Conservation (phyloP, 805 yeast species). For the Schwanniomyces occidentalis region DNA sequence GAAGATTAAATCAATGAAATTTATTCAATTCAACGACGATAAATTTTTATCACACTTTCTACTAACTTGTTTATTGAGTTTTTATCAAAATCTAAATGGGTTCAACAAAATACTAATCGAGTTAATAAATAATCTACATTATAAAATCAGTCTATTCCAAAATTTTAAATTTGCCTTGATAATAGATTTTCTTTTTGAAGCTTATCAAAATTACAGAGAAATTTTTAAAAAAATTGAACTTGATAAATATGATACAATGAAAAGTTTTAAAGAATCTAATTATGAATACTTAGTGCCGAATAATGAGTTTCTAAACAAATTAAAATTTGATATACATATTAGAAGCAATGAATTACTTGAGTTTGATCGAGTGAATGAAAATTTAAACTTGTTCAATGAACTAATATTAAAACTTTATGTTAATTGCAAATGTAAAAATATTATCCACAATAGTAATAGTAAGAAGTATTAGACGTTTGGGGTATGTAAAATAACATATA, state of each 20-base stretch:
- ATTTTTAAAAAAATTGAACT: slow-evolving; percentile 8
- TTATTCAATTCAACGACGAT: neutral
- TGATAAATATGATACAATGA: slow-evolving; percentile 10
- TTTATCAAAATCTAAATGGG: slow-evolving; percentile 16
- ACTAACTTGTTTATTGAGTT: slow-evolving; percentile 6
- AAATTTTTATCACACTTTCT: slow-evolving; percentile 3
- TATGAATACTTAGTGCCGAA: slow-evolving; percentile 7
- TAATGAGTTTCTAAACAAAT: neutral
- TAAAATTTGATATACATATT: neutral
- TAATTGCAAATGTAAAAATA: slow-evolving; percentile 1
- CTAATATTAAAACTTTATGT: slow-evolving; percentile 3
- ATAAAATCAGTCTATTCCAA: slow-evolving; percentile 10
- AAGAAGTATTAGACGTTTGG: no score
- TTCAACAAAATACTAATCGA: slow-evolving; percentile 11
- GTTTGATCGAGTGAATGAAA: neutral
- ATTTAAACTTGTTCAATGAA: neutral
- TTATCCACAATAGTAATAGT: no score
- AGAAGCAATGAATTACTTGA: neutral
- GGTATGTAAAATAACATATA: no score
- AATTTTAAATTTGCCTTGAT: slow-evolving; percentile 10
- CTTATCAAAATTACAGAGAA: slow-evolving; percentile 9
- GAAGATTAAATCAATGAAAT: neutral
- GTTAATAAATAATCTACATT: slow-evolving; percentile 6
- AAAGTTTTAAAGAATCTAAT: slow-evolving; percentile 3
- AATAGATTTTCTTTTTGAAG: slow-evolving; percentile 15